Evolutionary conservation across 2,329 filamentous ascomycete genomes (phyloP).

Genomic region (Aspergillus floridensis): DNA sequence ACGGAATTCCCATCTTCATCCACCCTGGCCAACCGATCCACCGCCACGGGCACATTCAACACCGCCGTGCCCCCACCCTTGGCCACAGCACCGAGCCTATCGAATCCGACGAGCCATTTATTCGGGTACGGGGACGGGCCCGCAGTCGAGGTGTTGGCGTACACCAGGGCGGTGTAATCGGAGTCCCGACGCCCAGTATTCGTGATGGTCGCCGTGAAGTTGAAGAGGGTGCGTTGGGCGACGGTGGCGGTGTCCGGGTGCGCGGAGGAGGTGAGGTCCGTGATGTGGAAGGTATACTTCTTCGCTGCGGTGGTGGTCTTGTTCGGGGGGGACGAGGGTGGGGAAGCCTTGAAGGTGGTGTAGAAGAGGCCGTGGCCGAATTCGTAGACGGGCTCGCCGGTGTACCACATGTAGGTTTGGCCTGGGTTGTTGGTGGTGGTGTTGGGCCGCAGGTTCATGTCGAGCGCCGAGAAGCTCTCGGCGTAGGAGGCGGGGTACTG

Average conservation of each 20-base stretch:
- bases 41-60: constrained; percentile 36
- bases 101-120: constrained; percentile 44
- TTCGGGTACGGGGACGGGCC: constrained; percentile 43
- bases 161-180: constrained; percentile 44
- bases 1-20: constrained; percentile 39
- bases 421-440: constrained; percentile 39
- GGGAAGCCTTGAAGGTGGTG: constrained; percentile 35
- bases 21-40: constrained; percentile 39
- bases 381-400: constrained; percentile 37
- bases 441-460: constrained; percentile 43
- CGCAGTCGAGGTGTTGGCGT: constrained; percentile 35
- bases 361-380: constrained; percentile 48
- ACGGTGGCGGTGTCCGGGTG: constrained; percentile 26
- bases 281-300: constrained; percentile 31
- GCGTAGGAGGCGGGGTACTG: constrained; percentile 46
- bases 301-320: not conserved
- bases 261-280: constrained; percentile 30
- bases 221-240: constrained; percentile 39
- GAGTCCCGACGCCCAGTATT: constrained; percentile 39
- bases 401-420: constrained; percentile 48
- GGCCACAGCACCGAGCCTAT: constrained; percentile 28
- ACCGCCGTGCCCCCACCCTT: constrained; percentile 24
- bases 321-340: not conserved
- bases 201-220: constrained; percentile 34
- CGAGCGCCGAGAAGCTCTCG: constrained; percentile 38